Evolutionary conservation across 2,329 filamentous ascomycete species (phyloP), one percentile per base, ranked within the genome.

Genomic region (Venturia pyrina): DNA sequence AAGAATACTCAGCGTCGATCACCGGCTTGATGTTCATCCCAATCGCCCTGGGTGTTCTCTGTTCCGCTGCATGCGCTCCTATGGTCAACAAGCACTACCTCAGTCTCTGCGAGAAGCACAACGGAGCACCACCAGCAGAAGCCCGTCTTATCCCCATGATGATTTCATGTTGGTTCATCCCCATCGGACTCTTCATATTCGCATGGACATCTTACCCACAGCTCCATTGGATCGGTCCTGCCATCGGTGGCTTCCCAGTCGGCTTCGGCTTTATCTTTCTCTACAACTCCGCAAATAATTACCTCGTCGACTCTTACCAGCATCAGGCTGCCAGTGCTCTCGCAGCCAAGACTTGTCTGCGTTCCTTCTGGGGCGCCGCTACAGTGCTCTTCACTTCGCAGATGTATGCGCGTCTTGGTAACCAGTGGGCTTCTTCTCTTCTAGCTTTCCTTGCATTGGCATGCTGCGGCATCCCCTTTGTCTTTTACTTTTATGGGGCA

Each of bases 11-110:
- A 3, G 83, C 90, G 37, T 84, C 89, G 44, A 87, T 80, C 37
- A 92, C 90, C 0, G 91, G 91, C 60, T 81, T 96, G 10, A 93
- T 95, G 88, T 96, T 96, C 75, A 92, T 95, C 68, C 90, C 90
- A 1, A 75, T 95, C 59, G 90, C 90, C 8, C 78, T 95, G 21
- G 91, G 91, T 63, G 90, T 95, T 19, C 21, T 93, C 1, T 67
- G 78, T 53, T 89, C 88, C 0, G 89, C 90, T 19, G 72, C 77
- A 15, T 90, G 85, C 75, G 80, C 89, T 0, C 89, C 91, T 0
- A 70, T 88, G 0, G 86, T 96, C 72, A 96, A 96, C 82, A 88
- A 84, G 68, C 88, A 96, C 78, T 96, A 96, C 78, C 76, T 93
- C 66, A 83, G 75, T 46, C 75, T 90, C 43, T 83, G 82, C 5